phyloP scores from a whole-genome alignment of 2,329 filamentous ascomycete species.

The Aspergillus unguis region DNA sequence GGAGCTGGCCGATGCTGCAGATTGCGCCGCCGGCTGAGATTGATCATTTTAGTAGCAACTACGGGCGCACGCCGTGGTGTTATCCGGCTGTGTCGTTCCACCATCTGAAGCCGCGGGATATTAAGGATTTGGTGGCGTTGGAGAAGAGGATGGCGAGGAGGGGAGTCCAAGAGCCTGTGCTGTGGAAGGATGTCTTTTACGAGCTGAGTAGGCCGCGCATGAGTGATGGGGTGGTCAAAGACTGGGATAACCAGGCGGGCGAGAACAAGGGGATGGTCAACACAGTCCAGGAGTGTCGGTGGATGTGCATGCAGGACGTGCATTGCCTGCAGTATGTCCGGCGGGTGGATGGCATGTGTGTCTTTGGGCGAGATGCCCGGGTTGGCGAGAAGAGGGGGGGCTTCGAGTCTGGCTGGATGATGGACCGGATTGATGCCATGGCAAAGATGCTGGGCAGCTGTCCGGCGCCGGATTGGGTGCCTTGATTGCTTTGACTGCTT shows the following conservation, averaged over 20 bases:
- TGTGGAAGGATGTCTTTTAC: constrained; percentile 12
- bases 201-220: constrained; percentile 2
- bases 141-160: constrained; percentile 23
- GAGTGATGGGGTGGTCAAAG: neutral
- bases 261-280: neutral
- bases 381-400: neutral
- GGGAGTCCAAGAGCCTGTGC: neutral
- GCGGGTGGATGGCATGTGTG: neutral
- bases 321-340: constrained; percentile 8
- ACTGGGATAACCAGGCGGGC: constrained; percentile 11
- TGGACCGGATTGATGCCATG: constrained; percentile 7
- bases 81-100: constrained; percentile 50
- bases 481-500: neutral
- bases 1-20: constrained; percentile 47
- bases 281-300: neutral
- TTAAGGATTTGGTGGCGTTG: constrained; percentile 42
- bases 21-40: constrained; percentile 39
- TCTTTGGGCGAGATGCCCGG: neutral
- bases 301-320: constrained; percentile 2
- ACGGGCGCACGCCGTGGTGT: constrained; percentile 45
- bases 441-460: constrained; percentile 9
- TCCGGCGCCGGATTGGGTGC: constrained; percentile 4
- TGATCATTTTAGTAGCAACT: constrained; percentile 37
- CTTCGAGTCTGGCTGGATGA: constrained; percentile 10
- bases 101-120: constrained; percentile 43